Evolutionary conservation across 257 asterid genomes (phyloP).

Genomic region (Solanum peruvianum): DNA sequence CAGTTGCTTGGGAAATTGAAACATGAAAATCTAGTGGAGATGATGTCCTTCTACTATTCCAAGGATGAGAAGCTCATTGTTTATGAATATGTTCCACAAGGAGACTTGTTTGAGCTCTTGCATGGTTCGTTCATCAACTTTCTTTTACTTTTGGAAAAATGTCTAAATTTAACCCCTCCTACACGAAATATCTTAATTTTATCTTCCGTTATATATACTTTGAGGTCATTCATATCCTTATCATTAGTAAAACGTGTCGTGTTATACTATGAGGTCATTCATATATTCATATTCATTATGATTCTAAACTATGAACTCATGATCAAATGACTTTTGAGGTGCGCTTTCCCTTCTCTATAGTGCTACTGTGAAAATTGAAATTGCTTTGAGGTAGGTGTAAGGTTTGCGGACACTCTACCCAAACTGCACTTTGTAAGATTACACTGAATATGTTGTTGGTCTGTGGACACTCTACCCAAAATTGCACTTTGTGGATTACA

Average conservation of each 20-base stretch:
- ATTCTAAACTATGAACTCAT: not conserved
- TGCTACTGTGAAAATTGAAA: not conserved
- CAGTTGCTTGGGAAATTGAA: conserved; percentile 34
- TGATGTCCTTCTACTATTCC: conserved; percentile 45
- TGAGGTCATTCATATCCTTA: not conserved
- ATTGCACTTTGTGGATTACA: too few relatives aligned
- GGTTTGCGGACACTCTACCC: not conserved
- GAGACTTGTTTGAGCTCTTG: conserved; percentile 38
- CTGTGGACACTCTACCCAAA: not conserved
- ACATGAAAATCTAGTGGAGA: conserved; percentile 42
- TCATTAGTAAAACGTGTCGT: not conserved
- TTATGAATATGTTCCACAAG: conserved; percentile 32
- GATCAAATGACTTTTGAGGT: not conserved
- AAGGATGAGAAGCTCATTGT: conserved; percentile 61
- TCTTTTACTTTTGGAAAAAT: not conserved
- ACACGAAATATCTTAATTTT: not conserved
- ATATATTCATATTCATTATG: not conserved
- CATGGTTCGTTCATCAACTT: conserved; percentile 35
- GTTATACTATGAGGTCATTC: not conserved
- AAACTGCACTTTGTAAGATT: too few relatives aligned
- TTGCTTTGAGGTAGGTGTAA: not conserved
- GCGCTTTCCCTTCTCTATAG: not conserved
- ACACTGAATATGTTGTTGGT: not conserved
- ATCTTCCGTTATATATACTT: not conserved
- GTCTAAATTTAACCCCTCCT: not conserved